Base-by-base conservation (phyloP, 441 rosid genomes). In the Monsonia emarginata region DNA sequence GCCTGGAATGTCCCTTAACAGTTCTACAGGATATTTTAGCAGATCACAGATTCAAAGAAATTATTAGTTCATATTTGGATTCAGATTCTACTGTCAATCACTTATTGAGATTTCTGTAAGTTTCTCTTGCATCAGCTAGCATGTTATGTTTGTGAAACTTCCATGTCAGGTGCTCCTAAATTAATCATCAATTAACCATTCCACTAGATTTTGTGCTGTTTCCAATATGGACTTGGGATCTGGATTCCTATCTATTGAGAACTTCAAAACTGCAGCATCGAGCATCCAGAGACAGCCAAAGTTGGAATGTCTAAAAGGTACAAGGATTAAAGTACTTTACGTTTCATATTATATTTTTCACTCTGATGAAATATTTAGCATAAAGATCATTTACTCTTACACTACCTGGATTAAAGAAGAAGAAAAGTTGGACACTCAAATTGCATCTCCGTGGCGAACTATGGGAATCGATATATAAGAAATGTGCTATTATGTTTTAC, bases 281-380 rank as follows among this genome's bases (percentile, higher is more conserved):
- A 80, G 82, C 66, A 76, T 81, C 70, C 89, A 80, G 67, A 84
- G 93, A 80, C 88, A 88, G 69, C 90, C 91, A 28, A 88, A 90
- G 79, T 76, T 82, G 79, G 97, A 91, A 85, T 78, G 85, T 69
- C 75, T 88, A 73, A 87, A 69, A 86, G 98, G 98, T 87, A n/a
- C n/a, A n/a, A n/a, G n/a, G n/a, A n/a, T n/a, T n/a, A n/a, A n/a
- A n/a, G n/a, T n/a, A n/a, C n/a, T n/a, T n/a, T n/a, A n/a, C n/a
- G n/a, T n/a, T n/a, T n/a, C n/a, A n/a, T n/a, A n/a, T n/a, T n/a
- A n/a, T n/a, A n/a, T n/a, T n/a, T n/a, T n/a, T n/a, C n/a, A n/a
- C n/a, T n/a, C n/a, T n/a, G n/a, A n/a, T n/a, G n/a, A n/a, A n/a
- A n/a, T n/a, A n/a, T n/a, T n/a, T n/a, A n/a, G n/a, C n/a, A n/a